These are phyloP conservation scores for Globisporangium splendens DNA, from an alignment of 352 stramenopile species.

Conservation along the genomic window DNA sequence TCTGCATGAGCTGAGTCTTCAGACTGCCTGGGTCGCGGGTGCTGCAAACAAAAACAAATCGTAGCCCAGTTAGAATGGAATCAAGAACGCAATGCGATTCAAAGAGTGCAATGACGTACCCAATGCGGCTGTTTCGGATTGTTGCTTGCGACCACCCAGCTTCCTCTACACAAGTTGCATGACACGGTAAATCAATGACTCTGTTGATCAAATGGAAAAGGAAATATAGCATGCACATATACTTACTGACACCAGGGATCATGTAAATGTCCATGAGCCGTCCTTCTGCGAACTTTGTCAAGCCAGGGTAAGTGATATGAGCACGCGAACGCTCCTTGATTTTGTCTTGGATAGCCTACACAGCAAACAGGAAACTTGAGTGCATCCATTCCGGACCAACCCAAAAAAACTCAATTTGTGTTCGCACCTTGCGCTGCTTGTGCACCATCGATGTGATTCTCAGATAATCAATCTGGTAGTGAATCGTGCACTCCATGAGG, in stretches of 20 bases:
- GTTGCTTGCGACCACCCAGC: conserved; percentile 78
- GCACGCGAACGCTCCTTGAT: conserved; percentile 73
- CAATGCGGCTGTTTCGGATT: conserved; percentile 85
- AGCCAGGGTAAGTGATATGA: conserved; percentile 67
- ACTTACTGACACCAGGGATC: conserved; percentile 85
- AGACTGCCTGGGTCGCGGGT: conserved; percentile 77
- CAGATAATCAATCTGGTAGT: conserved; percentile 97
- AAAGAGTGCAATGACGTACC: conserved; percentile 28
- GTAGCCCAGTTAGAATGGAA: neutral
- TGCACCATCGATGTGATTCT: conserved; percentile 94
- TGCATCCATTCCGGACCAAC: conserved; percentile 15
- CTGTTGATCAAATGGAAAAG: neutral
- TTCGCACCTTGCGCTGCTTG: conserved; percentile 89
- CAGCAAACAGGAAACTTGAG: conserved; percentile 1
- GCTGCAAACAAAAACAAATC: conserved; percentile 16
- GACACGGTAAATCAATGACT: conserved; percentile 1
- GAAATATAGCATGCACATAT: neutral
- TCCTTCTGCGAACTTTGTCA: conserved; percentile 72
- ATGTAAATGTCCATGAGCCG: conserved; percentile 86
- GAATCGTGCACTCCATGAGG: conserved; percentile 99
- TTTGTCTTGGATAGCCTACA: conserved; percentile 79
- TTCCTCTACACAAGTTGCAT: conserved; percentile 46
- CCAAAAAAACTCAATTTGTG: conserved; percentile 17
- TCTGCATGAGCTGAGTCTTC: conserved; percentile 80
- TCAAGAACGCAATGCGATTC: neutral